Evolutionary conservation across 116 monocot species (phyloP).

Genomic region (Phalaenopsis hybrid): DNA sequence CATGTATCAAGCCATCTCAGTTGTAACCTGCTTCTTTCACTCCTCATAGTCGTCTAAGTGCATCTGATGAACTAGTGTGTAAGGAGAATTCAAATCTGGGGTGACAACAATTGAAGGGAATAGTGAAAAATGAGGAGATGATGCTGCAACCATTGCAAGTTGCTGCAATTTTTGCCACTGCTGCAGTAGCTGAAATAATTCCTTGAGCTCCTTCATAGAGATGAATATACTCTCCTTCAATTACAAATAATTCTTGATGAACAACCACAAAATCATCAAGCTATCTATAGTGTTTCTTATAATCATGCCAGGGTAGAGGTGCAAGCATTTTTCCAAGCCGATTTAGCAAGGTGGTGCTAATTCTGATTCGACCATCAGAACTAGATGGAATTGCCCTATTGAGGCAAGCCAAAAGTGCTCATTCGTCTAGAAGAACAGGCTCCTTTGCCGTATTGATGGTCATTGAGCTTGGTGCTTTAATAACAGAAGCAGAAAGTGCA

Average conservation of each 20-base stretch:
- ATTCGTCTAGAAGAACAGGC: conserved; percentile 65
- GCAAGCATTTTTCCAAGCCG: conserved; percentile 89
- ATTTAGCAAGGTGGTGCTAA: conserved; percentile 80
- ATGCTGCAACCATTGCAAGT: conserved; percentile 79
- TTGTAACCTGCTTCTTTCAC: too few species aligned
- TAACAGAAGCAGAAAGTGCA: conserved; percentile 22
- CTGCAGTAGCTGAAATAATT: conserved; percentile 87
- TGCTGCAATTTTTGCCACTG: conserved; percentile 93
- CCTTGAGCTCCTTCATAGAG: conserved; percentile 93
- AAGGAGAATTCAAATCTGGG: conserved; percentile 15
- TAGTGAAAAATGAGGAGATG: conserved; percentile 48
- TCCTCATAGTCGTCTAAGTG: too few species aligned
- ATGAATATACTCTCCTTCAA: conserved; percentile 81
- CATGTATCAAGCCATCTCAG: too few species aligned
- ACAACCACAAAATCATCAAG: conserved; percentile 77
- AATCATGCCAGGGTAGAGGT: conserved; percentile 95
- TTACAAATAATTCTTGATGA: conserved; percentile 91
- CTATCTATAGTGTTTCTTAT: conserved; percentile 79
- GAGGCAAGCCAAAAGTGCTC: conserved; percentile 85
- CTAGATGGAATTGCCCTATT: conserved; percentile 84
- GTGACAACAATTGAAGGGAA: conserved; percentile 82
- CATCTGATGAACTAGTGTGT: too few species aligned
- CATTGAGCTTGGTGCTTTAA: conserved; percentile 10
- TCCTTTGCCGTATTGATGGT: conserved; percentile 22
- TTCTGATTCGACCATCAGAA: conserved; percentile 60